Evolutionary conservation across 1,284 basidiomycete genomes (phyloP), one percentile per base, ranked within the genome.

Genomic region (Irpex sp.): DNA sequence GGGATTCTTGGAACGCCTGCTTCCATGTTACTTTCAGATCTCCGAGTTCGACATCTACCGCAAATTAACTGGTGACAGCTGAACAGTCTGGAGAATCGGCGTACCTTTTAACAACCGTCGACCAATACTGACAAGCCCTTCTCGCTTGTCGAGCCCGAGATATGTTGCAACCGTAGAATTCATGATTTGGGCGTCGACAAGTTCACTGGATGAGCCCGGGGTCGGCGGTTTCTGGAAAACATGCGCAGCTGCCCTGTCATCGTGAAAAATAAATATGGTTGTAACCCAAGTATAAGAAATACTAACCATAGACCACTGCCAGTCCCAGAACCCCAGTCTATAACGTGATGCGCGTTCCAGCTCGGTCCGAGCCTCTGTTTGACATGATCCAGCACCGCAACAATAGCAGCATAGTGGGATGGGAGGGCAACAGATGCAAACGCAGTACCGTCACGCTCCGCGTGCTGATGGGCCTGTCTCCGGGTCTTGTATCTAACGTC

Each of bases 291-390:
- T n/a, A 38, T 57, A 37, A 11, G 13, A 17, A 48, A 51, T 21
- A 72, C 81, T 49, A 70, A 92, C 91, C 91, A 93, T 48, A 93
- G 77, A 3, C 85, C 89, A 69, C 88, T 89, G 13, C 91, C 91
- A 0, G 87, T 85, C 4, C 84, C 90, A 59, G 86, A 81, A 15
- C 89, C 90, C 89, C 91, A 93, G 67, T 93, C 91, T 55, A 91
- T 78, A 21, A 93, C 78, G 59, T 78, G 82, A 21, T 84, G 75
- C 47, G 88, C 78, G 49, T 75, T 76, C 83, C 83, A 90, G 7
- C 80, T 78, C 5, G 83, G 75, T 31, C 85, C 89, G 57, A 91
- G 68, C 65, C 91, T 80, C 55, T 77, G 81, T 66, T 84, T 87
- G 48, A 86, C 69, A 69, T 92, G 86, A 62, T 84, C 77, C 19